These are phyloP conservation scores for Ceratocystis lukuohia DNA, from an alignment of 2,329 filamentous ascomycete species.

Conservation along the genomic window DNA sequence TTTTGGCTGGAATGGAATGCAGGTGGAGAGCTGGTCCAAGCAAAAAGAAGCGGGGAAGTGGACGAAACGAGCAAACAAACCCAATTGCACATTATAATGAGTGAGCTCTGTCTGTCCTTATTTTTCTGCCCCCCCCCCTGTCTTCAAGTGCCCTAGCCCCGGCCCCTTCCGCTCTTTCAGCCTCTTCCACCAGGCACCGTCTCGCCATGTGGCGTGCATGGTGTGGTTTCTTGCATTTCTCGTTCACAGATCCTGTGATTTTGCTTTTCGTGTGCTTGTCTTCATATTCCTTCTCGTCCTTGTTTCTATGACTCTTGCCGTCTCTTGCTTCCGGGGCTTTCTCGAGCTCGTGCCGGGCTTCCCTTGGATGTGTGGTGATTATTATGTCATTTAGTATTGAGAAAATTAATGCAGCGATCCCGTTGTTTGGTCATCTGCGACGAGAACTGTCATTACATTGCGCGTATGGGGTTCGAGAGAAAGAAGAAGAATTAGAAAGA, in stretches of 20 bases:
- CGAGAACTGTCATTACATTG: background rate
- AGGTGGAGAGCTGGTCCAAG: background rate
- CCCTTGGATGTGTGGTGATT: background rate
- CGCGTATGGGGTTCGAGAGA: background rate
- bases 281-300: background rate
- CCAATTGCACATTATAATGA: background rate
- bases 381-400: background rate
- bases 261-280: background rate
- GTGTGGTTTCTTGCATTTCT: conserved; percentile 8
- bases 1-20: background rate
- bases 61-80: background rate
- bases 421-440: conserved; percentile 1
- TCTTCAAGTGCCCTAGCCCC: background rate
- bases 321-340: background rate
- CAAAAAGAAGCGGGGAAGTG: background rate
- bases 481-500: background rate
- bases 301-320: background rate
- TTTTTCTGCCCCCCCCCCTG: background rate
- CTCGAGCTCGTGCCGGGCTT: background rate
- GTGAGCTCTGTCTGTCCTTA: background rate
- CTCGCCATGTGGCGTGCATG: conserved; percentile 7
- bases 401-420: background rate
- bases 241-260: conserved; percentile 8
- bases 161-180: conserved; percentile 5
- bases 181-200: conserved; percentile 2